Percentiles rank a stretch among this genome's conserved stretches.
phyloP scores from a whole-genome alignment of 176 grass and related monocot species.

The Oryza glaberrima region DNA sequence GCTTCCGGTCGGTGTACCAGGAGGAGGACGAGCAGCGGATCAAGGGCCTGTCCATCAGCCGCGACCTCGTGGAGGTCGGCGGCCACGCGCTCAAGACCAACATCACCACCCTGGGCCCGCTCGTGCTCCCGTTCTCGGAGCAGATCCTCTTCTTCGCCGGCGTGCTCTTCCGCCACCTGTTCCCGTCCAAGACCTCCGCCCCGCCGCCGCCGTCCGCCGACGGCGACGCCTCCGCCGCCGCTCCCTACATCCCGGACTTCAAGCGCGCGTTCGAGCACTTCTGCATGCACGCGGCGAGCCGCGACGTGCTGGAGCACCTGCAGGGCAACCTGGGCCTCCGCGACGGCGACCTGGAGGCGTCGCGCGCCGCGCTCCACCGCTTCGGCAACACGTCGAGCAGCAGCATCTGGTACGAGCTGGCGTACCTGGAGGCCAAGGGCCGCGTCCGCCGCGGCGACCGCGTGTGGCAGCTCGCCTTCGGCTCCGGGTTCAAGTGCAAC shows the following conservation, averaged over 20 bases:
- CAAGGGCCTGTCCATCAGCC: constrained; percentile 90
- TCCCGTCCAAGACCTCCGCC: constrained; percentile 59
- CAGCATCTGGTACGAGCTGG: constrained; percentile 99
- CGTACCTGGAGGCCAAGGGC: constrained; percentile 90
- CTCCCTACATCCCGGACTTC: constrained; percentile 96
- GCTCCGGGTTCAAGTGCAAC: constrained; percentile 99
- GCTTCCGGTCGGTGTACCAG: constrained; percentile 93
- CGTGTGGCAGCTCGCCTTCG: constrained; percentile 98
- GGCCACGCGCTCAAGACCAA: constrained; percentile 96
- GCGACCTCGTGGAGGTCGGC: constrained; percentile 92
- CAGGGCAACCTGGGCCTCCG: constrained; percentile 83
- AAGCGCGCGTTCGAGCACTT: constrained; percentile 98
- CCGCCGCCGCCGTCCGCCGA: not conserved
- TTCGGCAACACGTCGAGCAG: constrained; percentile 97
- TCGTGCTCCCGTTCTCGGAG: constrained; percentile 95
- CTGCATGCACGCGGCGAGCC: constrained; percentile 94
- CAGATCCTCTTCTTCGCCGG: constrained; percentile 93
- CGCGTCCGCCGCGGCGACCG: constrained; percentile 86
- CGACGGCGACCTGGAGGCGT: constrained; percentile 74
- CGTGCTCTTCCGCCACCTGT: constrained; percentile 85
- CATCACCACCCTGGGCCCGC: constrained; percentile 94
- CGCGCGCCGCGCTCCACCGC: constrained; percentile 88
- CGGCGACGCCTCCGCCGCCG: constrained; percentile 36
- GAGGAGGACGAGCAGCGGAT: constrained; percentile 97
- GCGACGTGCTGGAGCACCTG: constrained; percentile 92